These are phyloP conservation scores for Malassezia sp. DNA, from an alignment of 1,284 basidiomycete species.

Conservation along the genomic window DNA sequence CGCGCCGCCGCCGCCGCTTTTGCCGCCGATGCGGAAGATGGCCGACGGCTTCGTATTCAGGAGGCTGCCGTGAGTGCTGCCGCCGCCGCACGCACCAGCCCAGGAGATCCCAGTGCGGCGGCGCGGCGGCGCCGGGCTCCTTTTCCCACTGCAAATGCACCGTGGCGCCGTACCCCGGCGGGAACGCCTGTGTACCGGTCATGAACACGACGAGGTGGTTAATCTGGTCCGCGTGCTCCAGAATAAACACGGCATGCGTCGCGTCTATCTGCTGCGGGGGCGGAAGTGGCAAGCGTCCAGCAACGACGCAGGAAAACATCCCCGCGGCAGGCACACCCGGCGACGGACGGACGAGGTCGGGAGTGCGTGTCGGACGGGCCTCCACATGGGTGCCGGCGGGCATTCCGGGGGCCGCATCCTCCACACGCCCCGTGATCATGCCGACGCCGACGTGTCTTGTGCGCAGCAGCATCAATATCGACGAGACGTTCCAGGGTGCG, in stretches of 20 bases:
- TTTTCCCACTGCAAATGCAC: conserved; percentile 38
- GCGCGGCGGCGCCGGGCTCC: background rate
- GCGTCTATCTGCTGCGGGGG: conserved; percentile 37
- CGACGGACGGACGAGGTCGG: too few relatives aligned
- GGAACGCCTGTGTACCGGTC: conserved; percentile 39
- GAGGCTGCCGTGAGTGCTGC: conserved; percentile 16
- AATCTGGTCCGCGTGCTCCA: conserved; percentile 29
- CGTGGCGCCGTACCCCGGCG: conserved; percentile 35
- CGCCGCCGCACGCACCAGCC: conserved; percentile 21
- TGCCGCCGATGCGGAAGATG: conserved; percentile 31
- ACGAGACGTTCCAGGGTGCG: conserved; percentile 35
- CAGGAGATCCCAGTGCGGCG: conserved; percentile 29
- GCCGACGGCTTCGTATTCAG: conserved; percentile 40
- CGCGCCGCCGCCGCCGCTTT: background rate
- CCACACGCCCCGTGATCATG: conserved; percentile 1
- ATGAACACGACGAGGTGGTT: conserved; percentile 43
- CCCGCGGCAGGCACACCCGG: background rate
- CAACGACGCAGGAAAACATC: conserved; percentile 44
- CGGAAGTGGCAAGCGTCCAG: conserved; percentile 36
- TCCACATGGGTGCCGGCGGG: too few relatives aligned
- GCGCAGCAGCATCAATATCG: conserved; percentile 43
- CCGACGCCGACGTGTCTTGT: conserved; percentile 29
- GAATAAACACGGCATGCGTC: conserved; percentile 38
- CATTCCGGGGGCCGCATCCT: too few relatives aligned
- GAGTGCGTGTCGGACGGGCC: too few relatives aligned